These are phyloP conservation scores for Fraxinus cuspidata DNA, from an alignment of 257 asterid genomes.

Conservation along the genomic window DNA sequence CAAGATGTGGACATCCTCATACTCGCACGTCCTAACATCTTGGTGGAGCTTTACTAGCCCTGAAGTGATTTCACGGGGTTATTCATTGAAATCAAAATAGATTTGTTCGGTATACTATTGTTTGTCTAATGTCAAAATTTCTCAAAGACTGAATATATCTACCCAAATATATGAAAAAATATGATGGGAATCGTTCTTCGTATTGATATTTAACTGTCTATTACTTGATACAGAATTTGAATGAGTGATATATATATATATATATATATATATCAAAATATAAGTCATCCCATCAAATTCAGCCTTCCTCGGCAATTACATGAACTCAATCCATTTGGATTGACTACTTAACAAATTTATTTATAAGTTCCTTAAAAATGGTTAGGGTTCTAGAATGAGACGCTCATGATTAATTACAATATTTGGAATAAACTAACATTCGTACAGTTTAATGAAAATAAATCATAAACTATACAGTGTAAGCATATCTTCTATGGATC, in stretches of 20 bases:
- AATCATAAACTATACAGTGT: neutral
- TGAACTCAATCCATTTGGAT: no score
- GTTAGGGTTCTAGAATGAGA: neutral
- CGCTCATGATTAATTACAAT: neutral
- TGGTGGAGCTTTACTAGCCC: constrained; percentile 43
- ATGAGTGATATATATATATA: no score
- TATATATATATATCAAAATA: neutral
- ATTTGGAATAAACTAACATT: neutral
- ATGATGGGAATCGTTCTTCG: neutral
- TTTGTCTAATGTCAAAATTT: no score
- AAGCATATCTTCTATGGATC: neutral
- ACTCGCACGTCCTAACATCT: constrained; percentile 54
- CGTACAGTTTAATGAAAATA: neutral
- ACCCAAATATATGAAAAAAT: neutral
- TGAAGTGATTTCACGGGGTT: constrained; percentile 9
- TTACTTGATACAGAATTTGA: neutral
- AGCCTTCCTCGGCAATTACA: neutral
- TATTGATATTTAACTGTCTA: neutral
- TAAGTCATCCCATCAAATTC: no score
- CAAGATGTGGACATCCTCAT: constrained; percentile 64
- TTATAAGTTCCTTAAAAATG: neutral
- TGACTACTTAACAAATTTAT: neutral
- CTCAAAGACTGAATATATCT: neutral
- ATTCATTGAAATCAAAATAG: no score
- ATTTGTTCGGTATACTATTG: no score